Conservation (phyloP, 2,329 filamentous ascomycete species). For the Colletotrichum liriopes region DNA sequence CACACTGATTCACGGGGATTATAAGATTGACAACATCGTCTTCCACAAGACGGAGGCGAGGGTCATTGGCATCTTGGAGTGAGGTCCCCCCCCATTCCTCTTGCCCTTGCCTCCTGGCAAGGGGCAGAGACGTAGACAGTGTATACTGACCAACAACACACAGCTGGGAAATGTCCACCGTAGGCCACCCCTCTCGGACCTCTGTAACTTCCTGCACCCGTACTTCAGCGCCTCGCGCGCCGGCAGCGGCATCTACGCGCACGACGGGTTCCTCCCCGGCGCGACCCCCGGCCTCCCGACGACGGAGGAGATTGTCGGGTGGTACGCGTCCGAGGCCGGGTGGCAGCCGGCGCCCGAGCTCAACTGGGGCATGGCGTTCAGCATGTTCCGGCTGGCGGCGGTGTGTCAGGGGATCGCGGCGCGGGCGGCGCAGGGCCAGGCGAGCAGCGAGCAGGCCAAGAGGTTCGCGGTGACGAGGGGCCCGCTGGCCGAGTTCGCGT, state of each 20-base stretch:
- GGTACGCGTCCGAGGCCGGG: conserved; percentile 68
- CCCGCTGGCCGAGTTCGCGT: conserved; percentile 84
- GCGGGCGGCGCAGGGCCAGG: conserved; percentile 86
- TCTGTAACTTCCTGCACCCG: conserved; percentile 79
- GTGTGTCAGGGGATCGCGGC: conserved; percentile 93
- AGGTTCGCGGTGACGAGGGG: conserved; percentile 79
- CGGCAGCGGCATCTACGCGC: conserved; percentile 49
- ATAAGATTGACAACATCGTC: conserved; percentile 93
- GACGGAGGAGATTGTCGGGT: conserved; percentile 58
- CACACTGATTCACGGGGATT: conserved; percentile 93
- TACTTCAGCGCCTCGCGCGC: conserved; percentile 56
- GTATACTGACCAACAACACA: background rate
- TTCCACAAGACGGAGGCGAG: conserved; percentile 91
- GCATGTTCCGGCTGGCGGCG: conserved; percentile 72
- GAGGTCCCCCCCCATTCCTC: conserved; percentile 50
- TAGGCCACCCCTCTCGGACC: conserved; percentile 94
- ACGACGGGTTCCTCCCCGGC: conserved; percentile 72
- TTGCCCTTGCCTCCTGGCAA: background rate
- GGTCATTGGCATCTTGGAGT: conserved; percentile 94
- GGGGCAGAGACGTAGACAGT: background rate
- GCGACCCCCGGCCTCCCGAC: conserved; percentile 75
- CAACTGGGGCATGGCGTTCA: conserved; percentile 74
- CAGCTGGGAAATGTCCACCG: conserved; percentile 97
- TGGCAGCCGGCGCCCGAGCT: conserved; percentile 78
- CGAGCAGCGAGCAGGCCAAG: conserved; percentile 86